Evolutionary conservation across 2,329 filamentous ascomycete species (phyloP), one percentile per base, ranked within the genome.

Genomic region (Thielaviopsis cerberus): DNA sequence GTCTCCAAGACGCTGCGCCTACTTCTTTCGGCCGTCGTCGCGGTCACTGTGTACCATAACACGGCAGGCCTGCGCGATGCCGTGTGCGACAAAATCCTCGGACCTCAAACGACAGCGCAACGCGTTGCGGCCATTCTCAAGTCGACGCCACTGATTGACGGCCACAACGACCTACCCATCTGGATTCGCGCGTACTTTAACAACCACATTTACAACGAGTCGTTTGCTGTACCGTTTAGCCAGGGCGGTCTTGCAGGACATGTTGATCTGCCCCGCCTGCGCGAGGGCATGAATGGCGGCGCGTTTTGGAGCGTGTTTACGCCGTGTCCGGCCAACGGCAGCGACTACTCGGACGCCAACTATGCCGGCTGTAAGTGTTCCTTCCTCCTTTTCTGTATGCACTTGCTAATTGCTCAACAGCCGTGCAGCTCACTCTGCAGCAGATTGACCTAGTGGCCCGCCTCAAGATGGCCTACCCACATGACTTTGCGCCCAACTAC

Each of bases 301-400:
- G 83, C 86, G n/a, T 96, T 96, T 68, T 96, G 90, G 91, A 90
- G 85, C 67, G 88, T 92, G 10, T 97, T 77, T 65, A 81, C 85
- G 48, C 79, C 80, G 0, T 96, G 90, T 66, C 89, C 90, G 0
- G 68, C 70, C 11, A 81, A 91, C 65, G 81, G 80, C 53, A 77
- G 77, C 4, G 81, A 94, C 69, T 89, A 87, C 65, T 85, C 84
- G 0, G 78, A 89, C 64, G 78, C 76, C 57, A 85, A 81, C 65
- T 90, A 90, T 66, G 79, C 77, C 5, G 69, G 76, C 7, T 83
- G 83, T 86, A 70, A 67, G 77, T 65, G 5, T 51, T 24, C n/a
- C n/a, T n/a, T n/a, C n/a, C 30, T 26, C 22, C 11, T 13, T 5
- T 4, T 22, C 4, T 13, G 4, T 17, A 25, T 3, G 24, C 7